Evolutionary conservation across 176 grass and related monocot species (phyloP).

Genomic region (Zizania latifolia): DNA sequence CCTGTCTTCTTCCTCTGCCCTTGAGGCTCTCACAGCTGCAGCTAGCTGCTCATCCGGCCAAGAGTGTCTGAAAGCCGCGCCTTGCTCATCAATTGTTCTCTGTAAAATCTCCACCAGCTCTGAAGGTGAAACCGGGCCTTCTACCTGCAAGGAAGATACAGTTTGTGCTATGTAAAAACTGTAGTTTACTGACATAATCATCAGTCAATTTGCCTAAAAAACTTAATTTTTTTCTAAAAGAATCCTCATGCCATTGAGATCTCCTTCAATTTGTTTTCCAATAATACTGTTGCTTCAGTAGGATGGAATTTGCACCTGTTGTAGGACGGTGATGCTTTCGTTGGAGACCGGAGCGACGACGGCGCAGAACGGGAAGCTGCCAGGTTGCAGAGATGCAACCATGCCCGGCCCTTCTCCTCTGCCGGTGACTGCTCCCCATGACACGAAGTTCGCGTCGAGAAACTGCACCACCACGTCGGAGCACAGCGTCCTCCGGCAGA

Average conservation of each 20-base stretch:
- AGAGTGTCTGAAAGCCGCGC: constrained; percentile 23
- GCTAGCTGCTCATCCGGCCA: neutral
- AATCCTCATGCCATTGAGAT: no score
- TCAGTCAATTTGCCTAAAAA: no score
- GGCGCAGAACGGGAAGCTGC: constrained; percentile 68
- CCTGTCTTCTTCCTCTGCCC: constrained; percentile 48
- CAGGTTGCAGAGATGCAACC: constrained; percentile 40
- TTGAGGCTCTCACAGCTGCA: constrained; percentile 17
- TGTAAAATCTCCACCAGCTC: constrained; percentile 68
- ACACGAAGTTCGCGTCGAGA: constrained; percentile 71
- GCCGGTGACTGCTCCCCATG: constrained; percentile 40
- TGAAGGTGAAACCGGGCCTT: constrained; percentile 56
- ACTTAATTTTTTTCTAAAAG: no score
- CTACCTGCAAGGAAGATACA: constrained; percentile 28
- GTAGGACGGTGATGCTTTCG: constrained; percentile 49
- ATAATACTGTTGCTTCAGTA: no score
- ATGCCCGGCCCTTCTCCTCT: constrained; percentile 39
- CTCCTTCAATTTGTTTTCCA: no score
- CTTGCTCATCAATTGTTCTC: constrained; percentile 58
- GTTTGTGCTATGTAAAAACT: neutral
- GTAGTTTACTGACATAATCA: no score
- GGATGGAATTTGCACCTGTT: constrained; percentile 32
- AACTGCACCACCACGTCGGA: constrained; percentile 64
- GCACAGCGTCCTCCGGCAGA: constrained; percentile 61
- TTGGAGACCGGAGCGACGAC: constrained; percentile 38